Evolutionary conservation across 345 rosid genomes (phyloP).

Genomic region (Acer yangbiense): DNA sequence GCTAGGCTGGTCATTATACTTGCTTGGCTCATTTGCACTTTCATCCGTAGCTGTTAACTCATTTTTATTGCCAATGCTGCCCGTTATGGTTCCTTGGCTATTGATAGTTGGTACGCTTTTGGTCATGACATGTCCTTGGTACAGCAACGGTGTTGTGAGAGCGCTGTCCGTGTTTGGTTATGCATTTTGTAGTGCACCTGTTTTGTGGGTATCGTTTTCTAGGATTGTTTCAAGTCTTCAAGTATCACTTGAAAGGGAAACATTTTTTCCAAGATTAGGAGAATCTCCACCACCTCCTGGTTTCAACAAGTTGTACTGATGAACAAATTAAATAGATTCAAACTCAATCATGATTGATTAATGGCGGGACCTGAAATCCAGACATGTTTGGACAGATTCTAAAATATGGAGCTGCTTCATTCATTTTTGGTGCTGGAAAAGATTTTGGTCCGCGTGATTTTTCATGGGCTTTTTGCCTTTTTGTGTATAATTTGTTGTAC

Average conservation of each 20-base stretch:
- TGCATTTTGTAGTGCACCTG: constrained; percentile 78
- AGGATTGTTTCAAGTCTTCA: constrained; percentile 69
- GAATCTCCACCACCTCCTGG: constrained; percentile 47
- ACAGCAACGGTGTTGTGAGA: constrained; percentile 66
- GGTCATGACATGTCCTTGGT: constrained; percentile 84
- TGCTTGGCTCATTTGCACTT: constrained; percentile 69
- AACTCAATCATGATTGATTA: background rate
- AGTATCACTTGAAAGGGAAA: constrained; percentile 72
- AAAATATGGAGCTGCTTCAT: background rate
- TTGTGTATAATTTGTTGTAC: background rate
- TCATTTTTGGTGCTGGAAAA: background rate
- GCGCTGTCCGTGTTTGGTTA: constrained; percentile 70
- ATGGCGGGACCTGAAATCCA: background rate
- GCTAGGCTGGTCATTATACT: constrained; percentile 79
- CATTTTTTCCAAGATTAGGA: constrained; percentile 62
- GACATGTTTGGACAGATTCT: background rate
- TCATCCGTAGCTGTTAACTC: constrained; percentile 60
- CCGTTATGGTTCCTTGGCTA: constrained; percentile 62
- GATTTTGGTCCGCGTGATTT: background rate
- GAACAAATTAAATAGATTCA: background rate
- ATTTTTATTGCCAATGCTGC: constrained; percentile 63
- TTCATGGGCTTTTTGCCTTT: background rate
- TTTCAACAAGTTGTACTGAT: constrained; percentile 54
- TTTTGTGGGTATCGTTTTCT: constrained; percentile 56
- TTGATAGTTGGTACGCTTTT: constrained; percentile 69